Base-by-base conservation (phyloP, 2,329 filamentous ascomycete genomes). In the Trichoderma atrobrunneum region DNA sequence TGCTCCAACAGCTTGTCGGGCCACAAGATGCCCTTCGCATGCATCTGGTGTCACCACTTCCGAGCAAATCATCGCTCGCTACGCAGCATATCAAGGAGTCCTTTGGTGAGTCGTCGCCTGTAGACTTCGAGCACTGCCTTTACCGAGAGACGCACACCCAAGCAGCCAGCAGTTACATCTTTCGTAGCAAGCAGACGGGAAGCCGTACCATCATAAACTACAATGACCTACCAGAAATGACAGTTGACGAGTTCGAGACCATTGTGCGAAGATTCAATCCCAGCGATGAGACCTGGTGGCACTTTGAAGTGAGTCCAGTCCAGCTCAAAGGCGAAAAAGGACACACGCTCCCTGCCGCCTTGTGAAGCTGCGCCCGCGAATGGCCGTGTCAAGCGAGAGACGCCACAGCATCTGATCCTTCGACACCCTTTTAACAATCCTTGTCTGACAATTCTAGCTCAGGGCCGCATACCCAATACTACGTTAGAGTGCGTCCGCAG, bases 121-220 rank as follows among this genome's bases (percentile, higher is more conserved):
- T 92, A 24, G 80, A 86, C 73, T 81, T 92, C 54, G 77, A 81
- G 28, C 82, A 84, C 75, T 92, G 90, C 78, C 84, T 93, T 56
- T 91, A 88, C 77, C 87, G 91, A 1, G 80, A 86, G 8, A 83
- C 81, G 24, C 81, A 85, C 74, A 76, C 79, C 7, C 86, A 90
- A 74, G 85, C 91, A 1, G 90, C 91, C 3, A 91, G 89, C 72
- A 90, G 90, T 79, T 93, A 92, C 81, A 90, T 93, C 73, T 85
- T 93, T 72, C 88, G 89, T 74, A 92, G 88, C 78, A 80, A 83
- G 64, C 81, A 80, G 28, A 89, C 85, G 4, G 88, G 87, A 24
- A 91, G 87, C 70, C 85, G 92, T 59, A 94, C 92, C 0, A 88
- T 93, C 72, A 88, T 94, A 71, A 94, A 90, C 79, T 88, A 90